These are phyloP conservation scores for Fusarium guadeloupense DNA, from an alignment of 2,329 filamentous ascomycete species.

Conservation along the genomic window DNA sequence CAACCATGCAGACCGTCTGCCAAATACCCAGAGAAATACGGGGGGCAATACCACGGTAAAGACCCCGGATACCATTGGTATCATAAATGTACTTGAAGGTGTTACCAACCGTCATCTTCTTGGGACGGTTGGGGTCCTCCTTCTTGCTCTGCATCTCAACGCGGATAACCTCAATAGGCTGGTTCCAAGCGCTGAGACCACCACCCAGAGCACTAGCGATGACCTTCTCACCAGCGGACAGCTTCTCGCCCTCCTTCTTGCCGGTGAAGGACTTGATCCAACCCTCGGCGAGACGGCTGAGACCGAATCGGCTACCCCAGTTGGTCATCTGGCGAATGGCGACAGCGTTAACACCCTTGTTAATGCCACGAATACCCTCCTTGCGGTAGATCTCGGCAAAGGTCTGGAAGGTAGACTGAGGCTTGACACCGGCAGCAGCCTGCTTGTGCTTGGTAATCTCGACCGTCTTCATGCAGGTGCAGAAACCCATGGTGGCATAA, in stretches of 20 bases:
- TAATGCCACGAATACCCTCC: slow-evolving; percentile 95
- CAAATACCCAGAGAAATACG: slow-evolving; percentile 95
- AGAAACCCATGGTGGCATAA: slow-evolving; percentile 99
- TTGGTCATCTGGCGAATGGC: slow-evolving; percentile 99
- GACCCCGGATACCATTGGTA: slow-evolving; percentile 86
- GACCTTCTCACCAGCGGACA: slow-evolving; percentile 86
- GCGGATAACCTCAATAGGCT: slow-evolving; percentile 99
- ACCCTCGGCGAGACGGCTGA: slow-evolving; percentile 89
- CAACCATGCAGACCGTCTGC: slow-evolving; percentile 99
- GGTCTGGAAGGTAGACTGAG: slow-evolving; percentile 89
- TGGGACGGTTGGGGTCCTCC: slow-evolving; percentile 94
- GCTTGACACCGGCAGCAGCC: slow-evolving; percentile 81
- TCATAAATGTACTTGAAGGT: slow-evolving; percentile 87
- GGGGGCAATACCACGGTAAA: slow-evolving; percentile 95
- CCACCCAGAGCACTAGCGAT: slow-evolving; percentile 86
- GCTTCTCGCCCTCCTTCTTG: slow-evolving; percentile 83
- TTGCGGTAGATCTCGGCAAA: slow-evolving; percentile 97
- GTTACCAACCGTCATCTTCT: slow-evolving; percentile 98
- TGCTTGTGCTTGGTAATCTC: slow-evolving; percentile 99
- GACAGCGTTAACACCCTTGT: slow-evolving; percentile 98
- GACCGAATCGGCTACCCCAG: slow-evolving; percentile 96
- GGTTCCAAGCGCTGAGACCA: slow-evolving; percentile 97
- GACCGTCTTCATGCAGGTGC: slow-evolving; percentile 99
- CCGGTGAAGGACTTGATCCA: slow-evolving; percentile 81
- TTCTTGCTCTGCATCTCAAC: slow-evolving; percentile 99